Evolutionary conservation across 108 stramenopile genomes (phyloP).

Genomic region (Conticribra weissflogii): DNA sequence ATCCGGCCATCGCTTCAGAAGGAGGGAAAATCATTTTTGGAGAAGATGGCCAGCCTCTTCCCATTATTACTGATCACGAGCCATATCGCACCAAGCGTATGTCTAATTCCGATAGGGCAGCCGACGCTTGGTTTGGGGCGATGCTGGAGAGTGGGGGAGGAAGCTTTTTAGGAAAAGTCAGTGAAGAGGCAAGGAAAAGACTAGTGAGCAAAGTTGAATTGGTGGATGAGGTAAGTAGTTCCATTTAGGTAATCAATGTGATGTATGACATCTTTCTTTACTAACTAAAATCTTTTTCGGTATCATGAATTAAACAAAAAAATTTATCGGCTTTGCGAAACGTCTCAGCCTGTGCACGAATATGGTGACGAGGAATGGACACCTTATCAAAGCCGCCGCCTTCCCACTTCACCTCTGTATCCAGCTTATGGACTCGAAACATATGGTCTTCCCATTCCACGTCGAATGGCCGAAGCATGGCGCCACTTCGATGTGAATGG

Average conservation of each 20-base stretch:
- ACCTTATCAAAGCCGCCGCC: slow-evolving; percentile 67
- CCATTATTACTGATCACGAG: slow-evolving; percentile 68
- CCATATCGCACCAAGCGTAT: slow-evolving; percentile 68
- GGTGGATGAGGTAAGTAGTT: slow-evolving; percentile 26
- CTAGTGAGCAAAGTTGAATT: slow-evolving; percentile 30
- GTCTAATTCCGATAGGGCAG: slow-evolving; percentile 62
- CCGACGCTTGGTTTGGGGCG: slow-evolving; percentile 78
- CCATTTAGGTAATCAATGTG: too few species aligned
- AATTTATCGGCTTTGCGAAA: too few species aligned
- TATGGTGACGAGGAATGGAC: slow-evolving; percentile 81
- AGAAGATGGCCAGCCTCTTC: slow-evolving; percentile 37
- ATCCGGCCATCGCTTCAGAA: not conserved
- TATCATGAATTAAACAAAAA: too few species aligned
- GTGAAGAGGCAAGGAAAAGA: slow-evolving; percentile 19
- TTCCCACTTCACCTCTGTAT: slow-evolving; percentile 78
- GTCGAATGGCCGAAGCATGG: slow-evolving; percentile 89
- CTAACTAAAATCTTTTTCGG: too few species aligned
- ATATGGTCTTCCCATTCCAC: slow-evolving; percentile 77
- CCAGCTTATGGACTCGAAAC: slow-evolving; percentile 87
- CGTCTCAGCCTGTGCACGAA: slow-evolving; percentile 12
- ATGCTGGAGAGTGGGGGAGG: slow-evolving; percentile 29
- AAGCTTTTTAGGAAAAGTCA: slow-evolving; percentile 39
- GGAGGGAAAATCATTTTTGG: slow-evolving; percentile 19
- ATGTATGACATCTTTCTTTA: too few species aligned
- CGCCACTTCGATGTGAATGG: slow-evolving; percentile 84